Evolutionary conservation across 331 rosid genomes (phyloP).

Genomic region (Telfairia occidentalis): DNA sequence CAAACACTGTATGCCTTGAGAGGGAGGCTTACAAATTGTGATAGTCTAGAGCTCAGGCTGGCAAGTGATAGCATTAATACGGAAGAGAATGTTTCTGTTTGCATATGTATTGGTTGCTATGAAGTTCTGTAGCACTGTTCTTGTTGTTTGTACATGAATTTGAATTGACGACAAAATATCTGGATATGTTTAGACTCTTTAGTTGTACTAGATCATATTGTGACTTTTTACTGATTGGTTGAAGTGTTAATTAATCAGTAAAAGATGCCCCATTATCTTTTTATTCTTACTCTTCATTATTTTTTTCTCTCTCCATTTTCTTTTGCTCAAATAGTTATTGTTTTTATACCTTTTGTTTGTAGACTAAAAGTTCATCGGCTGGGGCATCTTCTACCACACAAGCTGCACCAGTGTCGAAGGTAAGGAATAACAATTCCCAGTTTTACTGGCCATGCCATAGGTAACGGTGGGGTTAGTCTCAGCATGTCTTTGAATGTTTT

Average conservation of each 20-base stretch:
- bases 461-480: neutral
- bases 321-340: neutral
- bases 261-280: no score
- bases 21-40: neutral
- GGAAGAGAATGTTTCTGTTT: neutral
- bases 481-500: neutral
- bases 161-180: neutral
- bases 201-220: neutral
- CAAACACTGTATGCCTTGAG: neutral
- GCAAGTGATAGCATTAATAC: neutral
- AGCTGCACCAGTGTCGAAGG: conserved; percentile 39
- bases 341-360: conserved; percentile 2
- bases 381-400: conserved; percentile 48
- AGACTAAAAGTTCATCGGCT: conserved; percentile 55
- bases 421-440: conserved; percentile 16
- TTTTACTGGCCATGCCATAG: neutral
- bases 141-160: neutral
- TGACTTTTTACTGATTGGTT: neutral
- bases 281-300: neutral
- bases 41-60: neutral
- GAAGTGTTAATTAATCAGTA: neutral
- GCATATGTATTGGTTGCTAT: neutral
- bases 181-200: no score
- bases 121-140: neutral
- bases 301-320: neutral